Base-by-base conservation (phyloP, 768 basidiomycete genomes). In the Kwoniella shandongensis region DNA sequence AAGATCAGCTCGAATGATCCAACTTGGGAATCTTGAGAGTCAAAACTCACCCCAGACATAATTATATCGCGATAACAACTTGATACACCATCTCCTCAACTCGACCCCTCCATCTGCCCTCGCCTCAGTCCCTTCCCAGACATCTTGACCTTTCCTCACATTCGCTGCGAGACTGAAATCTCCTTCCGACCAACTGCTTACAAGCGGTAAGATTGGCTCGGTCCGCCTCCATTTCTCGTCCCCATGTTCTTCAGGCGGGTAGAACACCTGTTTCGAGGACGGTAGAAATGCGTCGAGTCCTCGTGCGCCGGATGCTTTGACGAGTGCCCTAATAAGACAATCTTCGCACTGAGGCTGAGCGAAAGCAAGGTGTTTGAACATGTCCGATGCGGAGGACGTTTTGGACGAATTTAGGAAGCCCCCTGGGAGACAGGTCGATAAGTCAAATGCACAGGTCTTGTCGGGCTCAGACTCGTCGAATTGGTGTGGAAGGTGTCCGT, bases 161-260 rank as follows among this genome's bases (percentile, higher is more conserved):
- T 69, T 63, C 1, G 36, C 38, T 12, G 51, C 47, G 12, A 74
- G 17, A 17, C 47, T 36, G 50, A 76, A 76, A 44, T 76, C 69
- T 4, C 65, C 63, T n/a, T 54, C 50, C 15, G 41, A 18, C 75
- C 75, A 76, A 13, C 41, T 36, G 10, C 26, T 25, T 17, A 62
- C 65, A n/a, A 76, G 48, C 10, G 71, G 75, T 26, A 76, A 55
- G 36, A 74, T 65, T 4, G 75, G 74, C 39, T 72, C 71, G 26
- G 44, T 48, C 36, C 55, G 53, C 38, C 47, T 58, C 65, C 57
- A 63, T 30, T 56, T 49, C n/a, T 11, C 32, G n/a, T n/a, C 15
- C n/a, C 29, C 36, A 8, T 58, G n/a, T n/a, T 40, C 20, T 20
- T 35, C 30, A 0, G 51, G 27, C 26, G 57, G 48, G 32, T 54